These are phyloP conservation scores for Xylaria sp. DNA, from an alignment of 2,329 filamentous ascomycete genomes.

Conservation along the genomic window DNA sequence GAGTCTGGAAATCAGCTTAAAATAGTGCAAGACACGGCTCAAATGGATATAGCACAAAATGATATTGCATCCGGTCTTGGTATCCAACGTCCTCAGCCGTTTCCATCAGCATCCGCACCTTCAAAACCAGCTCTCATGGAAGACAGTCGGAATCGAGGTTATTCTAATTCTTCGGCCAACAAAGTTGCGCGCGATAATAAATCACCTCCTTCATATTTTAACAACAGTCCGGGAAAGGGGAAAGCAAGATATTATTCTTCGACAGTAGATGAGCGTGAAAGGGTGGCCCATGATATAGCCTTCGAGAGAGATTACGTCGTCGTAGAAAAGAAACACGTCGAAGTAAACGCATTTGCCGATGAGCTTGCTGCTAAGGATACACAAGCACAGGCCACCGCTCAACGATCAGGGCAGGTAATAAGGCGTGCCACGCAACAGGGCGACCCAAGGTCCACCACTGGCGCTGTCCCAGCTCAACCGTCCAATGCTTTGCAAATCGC, in stretches of 20 bases:
- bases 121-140: constrained; percentile 53
- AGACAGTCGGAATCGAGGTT: constrained; percentile 53
- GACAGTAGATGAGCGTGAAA: constrained; percentile 68
- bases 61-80: constrained; percentile 63
- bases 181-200: constrained; percentile 50
- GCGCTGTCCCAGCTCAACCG: constrained; percentile 73
- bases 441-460: constrained; percentile 73
- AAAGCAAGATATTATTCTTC: constrained; percentile 49
- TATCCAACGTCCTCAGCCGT: constrained; percentile 60
- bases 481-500: constrained; percentile 81
- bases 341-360: constrained; percentile 97
- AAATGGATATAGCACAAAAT: constrained; percentile 56
- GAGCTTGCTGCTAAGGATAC: constrained; percentile 84
- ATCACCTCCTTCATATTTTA: constrained; percentile 50
- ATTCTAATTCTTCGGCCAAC: constrained; percentile 56
- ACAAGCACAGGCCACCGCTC: constrained; percentile 59
- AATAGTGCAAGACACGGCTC: constrained; percentile 44
- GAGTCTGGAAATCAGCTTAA: constrained; percentile 51
- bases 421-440: constrained; percentile 85
- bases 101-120: constrained; percentile 63
- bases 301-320: constrained; percentile 96
- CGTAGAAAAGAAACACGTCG: constrained; percentile 93
- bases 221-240: constrained; percentile 51
- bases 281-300: constrained; percentile 84
- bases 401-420: constrained; percentile 71